Evolutionary conservation across 2,329 filamentous ascomycete species (phyloP).

Genomic region (Alternaria triticina): DNA sequence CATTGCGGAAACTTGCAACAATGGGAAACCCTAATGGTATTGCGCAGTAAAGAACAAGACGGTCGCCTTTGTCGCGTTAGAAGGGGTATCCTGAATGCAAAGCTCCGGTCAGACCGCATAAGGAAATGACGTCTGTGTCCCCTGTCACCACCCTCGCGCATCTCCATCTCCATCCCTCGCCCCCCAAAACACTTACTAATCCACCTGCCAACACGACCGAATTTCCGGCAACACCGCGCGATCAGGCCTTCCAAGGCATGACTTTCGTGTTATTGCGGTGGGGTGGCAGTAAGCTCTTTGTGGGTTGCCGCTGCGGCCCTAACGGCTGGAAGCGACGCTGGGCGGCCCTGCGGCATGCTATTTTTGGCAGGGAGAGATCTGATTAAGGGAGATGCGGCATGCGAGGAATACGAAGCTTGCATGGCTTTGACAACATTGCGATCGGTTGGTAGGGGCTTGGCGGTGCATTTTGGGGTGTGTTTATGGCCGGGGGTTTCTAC

Average conservation of each 20-base stretch:
- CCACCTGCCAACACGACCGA: neutral
- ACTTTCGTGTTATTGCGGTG: constrained; percentile 2
- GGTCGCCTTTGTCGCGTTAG: neutral
- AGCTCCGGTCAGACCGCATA: neutral
- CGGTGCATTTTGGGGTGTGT: too few relatives aligned
- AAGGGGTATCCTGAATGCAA: too few relatives aligned
- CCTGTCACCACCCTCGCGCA: neutral
- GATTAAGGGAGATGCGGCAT: neutral
- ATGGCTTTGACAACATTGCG: neutral
- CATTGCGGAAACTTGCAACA: neutral
- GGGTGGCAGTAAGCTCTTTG: constrained; percentile 6
- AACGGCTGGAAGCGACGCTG: constrained; percentile 4
- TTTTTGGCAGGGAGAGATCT: neutral
- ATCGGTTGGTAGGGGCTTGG: neutral
- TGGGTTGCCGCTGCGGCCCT: neutral
- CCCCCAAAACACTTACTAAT: neutral
- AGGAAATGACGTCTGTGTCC: neutral
- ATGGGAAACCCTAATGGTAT: neutral
- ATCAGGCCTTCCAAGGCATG: neutral
- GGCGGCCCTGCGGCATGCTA: neutral
- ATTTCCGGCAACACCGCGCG: neutral
- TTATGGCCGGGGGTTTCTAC: too few relatives aligned
- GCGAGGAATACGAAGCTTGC: neutral
- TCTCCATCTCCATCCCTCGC: neutral
- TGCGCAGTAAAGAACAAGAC: neutral